Evolutionary conservation across 176 grass and related monocot species (phyloP).

Genomic region (Zea mays): Zm-B73-REFERENCE-NAM-5.0 NC_050099.1:6284501-6285000

Average conservation of each 20-base stretch:
- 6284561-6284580: too few relatives aligned
- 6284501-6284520: constrained; percentile 95
- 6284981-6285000: background rate
- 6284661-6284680: too few relatives aligned
- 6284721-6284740: too few relatives aligned
- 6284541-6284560: background rate
- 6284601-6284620: too few relatives aligned
- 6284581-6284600: too few relatives aligned
- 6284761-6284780: constrained; percentile 12
- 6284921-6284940: constrained; percentile 34
- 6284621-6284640: too few relatives aligned
- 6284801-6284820: constrained; percentile 1
- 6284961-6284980: background rate
- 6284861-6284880: background rate
- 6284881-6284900: too few relatives aligned
- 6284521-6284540: background rate
- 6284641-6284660: too few relatives aligned
- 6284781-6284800: background rate
- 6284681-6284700: too few relatives aligned
- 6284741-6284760: too few relatives aligned
- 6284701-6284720: too few relatives aligned
- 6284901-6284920: constrained; percentile 11
- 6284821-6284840: background rate
- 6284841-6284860: background rate
- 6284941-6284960: constrained; percentile 32